These are phyloP conservation scores for Colletotrichum gloeosporioides DNA, from an alignment of 2,329 filamentous ascomycete species.

Conservation along the genomic window DNA sequence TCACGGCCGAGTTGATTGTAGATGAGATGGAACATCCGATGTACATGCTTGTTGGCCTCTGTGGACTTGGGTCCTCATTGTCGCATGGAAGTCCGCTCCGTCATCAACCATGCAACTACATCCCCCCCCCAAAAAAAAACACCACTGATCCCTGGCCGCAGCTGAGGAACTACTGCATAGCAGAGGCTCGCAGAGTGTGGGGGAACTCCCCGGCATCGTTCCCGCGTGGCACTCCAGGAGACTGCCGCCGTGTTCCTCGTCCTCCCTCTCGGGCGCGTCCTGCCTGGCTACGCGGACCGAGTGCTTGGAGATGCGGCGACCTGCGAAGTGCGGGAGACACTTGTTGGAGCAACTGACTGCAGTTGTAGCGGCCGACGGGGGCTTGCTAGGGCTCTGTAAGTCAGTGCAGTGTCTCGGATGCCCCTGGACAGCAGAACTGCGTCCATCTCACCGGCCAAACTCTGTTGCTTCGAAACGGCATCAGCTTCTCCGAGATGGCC, in stretches of 20 bases:
- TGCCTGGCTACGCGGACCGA: neutral
- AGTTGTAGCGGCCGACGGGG: neutral
- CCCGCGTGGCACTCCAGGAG: conserved; percentile 13
- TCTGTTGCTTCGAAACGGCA: neutral
- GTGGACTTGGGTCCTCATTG: neutral
- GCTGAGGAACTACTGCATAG: neutral
- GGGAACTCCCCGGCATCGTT: conserved; percentile 17
- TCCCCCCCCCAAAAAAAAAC: neutral
- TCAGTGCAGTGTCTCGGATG: neutral
- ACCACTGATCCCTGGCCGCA: neutral
- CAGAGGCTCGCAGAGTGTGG: neutral
- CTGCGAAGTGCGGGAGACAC: neutral
- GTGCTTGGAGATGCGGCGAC: conserved; percentile 2
- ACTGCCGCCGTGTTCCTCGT: neutral
- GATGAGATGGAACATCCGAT: neutral
- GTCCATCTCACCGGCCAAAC: neutral
- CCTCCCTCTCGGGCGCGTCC: conserved; percentile 2
- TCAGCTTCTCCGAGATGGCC: neutral
- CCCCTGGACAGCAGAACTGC: neutral
- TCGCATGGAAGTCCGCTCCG: neutral
- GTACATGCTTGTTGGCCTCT: neutral
- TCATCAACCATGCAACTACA: neutral
- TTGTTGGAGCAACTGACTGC: neutral
- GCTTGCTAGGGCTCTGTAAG: neutral
- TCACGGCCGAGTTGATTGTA: neutral